phyloP scores from a whole-genome alignment of 768 basidiomycete species.

The Hemileccinum rubropunctum region DNA sequence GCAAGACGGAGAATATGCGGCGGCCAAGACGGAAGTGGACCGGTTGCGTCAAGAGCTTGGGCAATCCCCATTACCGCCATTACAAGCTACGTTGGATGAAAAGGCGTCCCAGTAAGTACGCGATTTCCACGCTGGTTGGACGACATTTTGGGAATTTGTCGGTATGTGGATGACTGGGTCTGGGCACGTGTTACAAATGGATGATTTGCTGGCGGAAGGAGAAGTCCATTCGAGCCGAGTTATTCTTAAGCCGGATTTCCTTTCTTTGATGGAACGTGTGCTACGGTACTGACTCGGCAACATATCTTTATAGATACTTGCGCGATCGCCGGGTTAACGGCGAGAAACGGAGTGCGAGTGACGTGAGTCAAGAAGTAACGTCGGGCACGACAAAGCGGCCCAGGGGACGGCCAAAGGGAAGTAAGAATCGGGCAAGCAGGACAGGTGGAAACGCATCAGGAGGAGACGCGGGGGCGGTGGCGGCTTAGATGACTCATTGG shows the following conservation, averaged over 20 bases:
- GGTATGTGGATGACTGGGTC: conserved; percentile 2
- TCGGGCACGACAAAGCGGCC: conserved; percentile 45
- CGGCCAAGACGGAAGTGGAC: conserved; percentile 76
- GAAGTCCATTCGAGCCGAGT: neutral
- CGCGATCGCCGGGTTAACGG: conserved; percentile 61
- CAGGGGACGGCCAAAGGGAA: conserved; percentile 67
- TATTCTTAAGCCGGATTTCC: conserved; percentile 2
- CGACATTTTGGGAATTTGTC: neutral
- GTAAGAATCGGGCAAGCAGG: conserved; percentile 48
- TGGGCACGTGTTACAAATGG: neutral
- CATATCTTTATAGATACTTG: conserved; percentile 45
- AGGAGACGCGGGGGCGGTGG: conserved; percentile 3
- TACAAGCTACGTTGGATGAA: conserved; percentile 75
- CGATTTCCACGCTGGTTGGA: conserved; percentile 9
- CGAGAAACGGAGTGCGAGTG: conserved; percentile 30
- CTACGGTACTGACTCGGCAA: conserved; percentile 13
- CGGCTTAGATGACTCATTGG: neutral
- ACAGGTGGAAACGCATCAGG: conserved; percentile 16
- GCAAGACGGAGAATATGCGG: conserved; percentile 73
- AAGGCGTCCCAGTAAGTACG: conserved; percentile 50
- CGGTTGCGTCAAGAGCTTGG: conserved; percentile 72
- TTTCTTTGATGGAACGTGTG: conserved; percentile 9
- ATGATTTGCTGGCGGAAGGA: neutral
- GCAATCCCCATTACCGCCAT: conserved; percentile 65
- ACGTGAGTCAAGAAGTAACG: conserved; percentile 29